Percentiles rank a stretch among this genome's conserved stretches.
Conservation (phyloP, 208 protist species). For the Herpetomonas samuelpessoai region DNA sequence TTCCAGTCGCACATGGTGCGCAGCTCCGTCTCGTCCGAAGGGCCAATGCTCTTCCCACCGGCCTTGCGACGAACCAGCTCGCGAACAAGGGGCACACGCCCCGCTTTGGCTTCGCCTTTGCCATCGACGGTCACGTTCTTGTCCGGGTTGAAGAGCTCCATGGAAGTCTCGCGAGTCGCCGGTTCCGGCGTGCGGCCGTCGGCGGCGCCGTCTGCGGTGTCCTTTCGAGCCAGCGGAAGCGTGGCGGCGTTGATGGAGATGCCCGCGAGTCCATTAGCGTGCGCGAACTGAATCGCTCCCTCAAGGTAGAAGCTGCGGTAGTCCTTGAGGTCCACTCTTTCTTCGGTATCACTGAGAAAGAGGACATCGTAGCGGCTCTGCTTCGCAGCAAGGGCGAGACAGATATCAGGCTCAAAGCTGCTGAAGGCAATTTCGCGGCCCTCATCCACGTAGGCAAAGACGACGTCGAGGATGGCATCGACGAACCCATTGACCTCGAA, state of each 20-base stretch:
- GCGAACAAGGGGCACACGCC: background rate
- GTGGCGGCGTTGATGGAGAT: constrained; percentile 65
- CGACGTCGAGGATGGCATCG: constrained; percentile 59
- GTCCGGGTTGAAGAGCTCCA: constrained; percentile 23
- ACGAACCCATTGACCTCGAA: constrained; percentile 85
- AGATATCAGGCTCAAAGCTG: constrained; percentile 81
- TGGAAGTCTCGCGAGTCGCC: background rate
- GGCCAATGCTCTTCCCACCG: background rate
- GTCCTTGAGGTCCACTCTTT: constrained; percentile 72
- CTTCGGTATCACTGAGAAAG: constrained; percentile 69
- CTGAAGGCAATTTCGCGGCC: constrained; percentile 68
- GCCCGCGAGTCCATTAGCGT: constrained; percentile 58
- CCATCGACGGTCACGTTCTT: background rate
- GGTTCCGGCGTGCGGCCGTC: background rate
- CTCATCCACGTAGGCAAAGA: constrained; percentile 54
- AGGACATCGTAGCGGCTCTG: constrained; percentile 81
- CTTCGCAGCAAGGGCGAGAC: constrained; percentile 62
- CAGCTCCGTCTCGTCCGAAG: constrained; percentile 10
- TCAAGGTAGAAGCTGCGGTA: constrained; percentile 74
- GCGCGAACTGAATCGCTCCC: constrained; percentile 70
- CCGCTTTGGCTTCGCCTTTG: background rate
- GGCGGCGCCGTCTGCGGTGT: background rate
- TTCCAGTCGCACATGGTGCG: constrained; percentile 31
- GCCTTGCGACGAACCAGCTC: background rate
- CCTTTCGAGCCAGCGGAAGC: constrained; percentile 26